Conservation (phyloP, 495 filamentous ascomycete species). For the Neurospora terricola region DNA sequence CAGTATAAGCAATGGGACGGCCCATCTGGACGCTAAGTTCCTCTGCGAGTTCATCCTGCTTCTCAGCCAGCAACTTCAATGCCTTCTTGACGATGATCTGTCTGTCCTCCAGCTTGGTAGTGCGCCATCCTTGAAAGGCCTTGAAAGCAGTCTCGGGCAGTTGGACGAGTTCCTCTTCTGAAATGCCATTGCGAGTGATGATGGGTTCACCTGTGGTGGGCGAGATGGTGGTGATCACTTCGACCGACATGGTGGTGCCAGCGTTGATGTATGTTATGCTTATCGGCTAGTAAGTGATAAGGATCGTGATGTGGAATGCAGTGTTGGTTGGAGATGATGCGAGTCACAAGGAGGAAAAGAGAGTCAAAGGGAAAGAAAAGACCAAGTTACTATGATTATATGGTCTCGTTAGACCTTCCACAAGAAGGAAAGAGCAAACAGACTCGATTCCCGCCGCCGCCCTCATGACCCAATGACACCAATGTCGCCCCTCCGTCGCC, state of each 20-base stretch:
- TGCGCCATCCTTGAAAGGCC: conserved; percentile 62
- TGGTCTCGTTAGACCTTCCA: not conserved
- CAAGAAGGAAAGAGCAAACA: not conserved
- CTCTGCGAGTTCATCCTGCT: conserved; percentile 67
- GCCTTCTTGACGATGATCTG: conserved; percentile 71
- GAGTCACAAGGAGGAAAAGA: not conserved
- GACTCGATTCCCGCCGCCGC: not conserved
- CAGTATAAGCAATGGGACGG: conserved; percentile 74
- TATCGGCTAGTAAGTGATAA: not conserved
- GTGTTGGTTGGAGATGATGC: not conserved
- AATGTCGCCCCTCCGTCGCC: not conserved
- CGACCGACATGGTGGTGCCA: conserved; percentile 52
- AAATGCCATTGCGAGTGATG: conserved; percentile 61
- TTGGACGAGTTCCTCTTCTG: conserved; percentile 51
- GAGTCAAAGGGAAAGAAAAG: not conserved
- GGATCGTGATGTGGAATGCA: not conserved
- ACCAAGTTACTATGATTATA: not conserved
- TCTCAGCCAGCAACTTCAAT: conserved; percentile 52
- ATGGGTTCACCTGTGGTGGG: conserved; percentile 74
- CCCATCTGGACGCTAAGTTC: conserved; percentile 94
- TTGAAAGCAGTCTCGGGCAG: conserved; percentile 56
- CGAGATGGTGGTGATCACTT: conserved; percentile 81
- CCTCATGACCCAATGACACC: not conserved
- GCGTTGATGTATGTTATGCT: not conserved
- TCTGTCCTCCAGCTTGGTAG: conserved; percentile 53